A percentile compares a stretch with the other conserved stretches of the same genome.
These are phyloP conservation scores for Goffeauzyma gilvescens DNA, from an alignment of 768 basidiomycete species.

Conservation along the genomic window DNA sequence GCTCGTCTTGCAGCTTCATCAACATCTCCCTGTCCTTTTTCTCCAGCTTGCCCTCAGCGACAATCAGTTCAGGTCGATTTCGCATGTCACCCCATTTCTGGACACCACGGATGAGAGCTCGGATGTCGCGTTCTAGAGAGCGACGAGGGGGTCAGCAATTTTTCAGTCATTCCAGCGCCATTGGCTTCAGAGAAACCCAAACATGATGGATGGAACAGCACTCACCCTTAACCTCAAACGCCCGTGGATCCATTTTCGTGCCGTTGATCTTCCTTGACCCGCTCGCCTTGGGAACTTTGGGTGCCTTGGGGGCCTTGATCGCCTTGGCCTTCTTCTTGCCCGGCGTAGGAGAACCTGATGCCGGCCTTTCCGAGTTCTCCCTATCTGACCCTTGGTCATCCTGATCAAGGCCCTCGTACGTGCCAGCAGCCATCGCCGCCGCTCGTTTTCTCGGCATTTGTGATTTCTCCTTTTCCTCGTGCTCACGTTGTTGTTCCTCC, in stretches of 20 bases:
- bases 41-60: slow-evolving; percentile 68
- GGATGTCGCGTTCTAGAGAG: slow-evolving; percentile 66
- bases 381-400: slow-evolving; percentile 36
- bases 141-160: background rate
- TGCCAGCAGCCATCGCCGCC: slow-evolving; percentile 45
- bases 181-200: too few species aligned
- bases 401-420: slow-evolving; percentile 77
- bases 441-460: slow-evolving; percentile 56
- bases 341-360: too few species aligned
- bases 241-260: slow-evolving; percentile 82
- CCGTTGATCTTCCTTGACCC: background rate
- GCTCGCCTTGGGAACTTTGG: too few species aligned
- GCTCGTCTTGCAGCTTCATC: slow-evolving; percentile 75
- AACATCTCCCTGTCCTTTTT: slow-evolving; percentile 90
- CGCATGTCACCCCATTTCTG: slow-evolving; percentile 97
- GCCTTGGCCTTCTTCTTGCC: slow-evolving; percentile 48
- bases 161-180: background rate
- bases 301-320: slow-evolving; percentile 4
- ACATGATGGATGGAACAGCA: too few species aligned
- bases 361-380: slow-evolving; percentile 43
- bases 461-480: slow-evolving; percentile 43
- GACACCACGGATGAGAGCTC: slow-evolving; percentile 80
- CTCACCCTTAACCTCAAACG: slow-evolving; percentile 69
- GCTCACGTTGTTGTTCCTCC: slow-evolving; percentile 54
- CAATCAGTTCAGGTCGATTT: slow-evolving; percentile 81